Percentiles rank a stretch among this genome's conserved stretches.
phyloP scores from a whole-genome alignment of 805 yeast genomes.

The Saccharomycopsis microspora region DNA sequence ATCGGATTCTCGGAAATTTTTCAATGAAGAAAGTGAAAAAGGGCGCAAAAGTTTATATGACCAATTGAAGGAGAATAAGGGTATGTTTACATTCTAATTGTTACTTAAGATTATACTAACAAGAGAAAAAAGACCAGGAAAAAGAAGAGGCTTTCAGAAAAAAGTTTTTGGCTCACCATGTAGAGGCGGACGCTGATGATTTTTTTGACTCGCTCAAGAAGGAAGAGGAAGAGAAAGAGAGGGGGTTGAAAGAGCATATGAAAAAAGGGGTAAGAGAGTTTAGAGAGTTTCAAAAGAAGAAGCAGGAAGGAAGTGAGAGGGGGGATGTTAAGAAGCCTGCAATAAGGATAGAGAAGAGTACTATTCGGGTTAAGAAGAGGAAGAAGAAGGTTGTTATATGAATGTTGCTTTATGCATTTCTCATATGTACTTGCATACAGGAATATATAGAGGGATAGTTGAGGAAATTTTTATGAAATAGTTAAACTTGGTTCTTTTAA shows the following conservation, averaged over 20 bases:
- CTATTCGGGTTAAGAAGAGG: background rate
- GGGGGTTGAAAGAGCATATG: background rate
- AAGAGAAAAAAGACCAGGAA: constrained; percentile 1
- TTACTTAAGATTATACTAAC: background rate
- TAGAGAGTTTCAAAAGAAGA: background rate
- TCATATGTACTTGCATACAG: too few relatives aligned
- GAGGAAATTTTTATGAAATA: too few relatives aligned
- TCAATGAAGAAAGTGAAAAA: background rate
- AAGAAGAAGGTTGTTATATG: background rate
- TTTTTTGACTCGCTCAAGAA: constrained; percentile 2
- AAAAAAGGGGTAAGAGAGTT: constrained; percentile 2
- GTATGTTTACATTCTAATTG: background rate
- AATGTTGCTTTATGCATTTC: background rate
- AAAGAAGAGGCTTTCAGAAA: constrained; percentile 1
- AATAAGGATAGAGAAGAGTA: background rate
- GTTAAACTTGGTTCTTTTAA: too few relatives aligned
- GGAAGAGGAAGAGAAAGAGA: constrained; percentile 1
- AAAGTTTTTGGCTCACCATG: constrained; percentile 7
- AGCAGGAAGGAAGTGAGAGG: background rate
- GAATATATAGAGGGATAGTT: too few relatives aligned
- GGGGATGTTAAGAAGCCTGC: background rate
- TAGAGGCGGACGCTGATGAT: background rate
- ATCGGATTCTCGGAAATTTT: background rate
- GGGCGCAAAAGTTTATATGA: constrained; percentile 6
- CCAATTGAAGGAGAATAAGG: constrained; percentile 6